These are phyloP conservation scores for Aspergillus sp. DNA, from an alignment of 2,329 filamentous ascomycete genomes.

Conservation along the genomic window DNA sequence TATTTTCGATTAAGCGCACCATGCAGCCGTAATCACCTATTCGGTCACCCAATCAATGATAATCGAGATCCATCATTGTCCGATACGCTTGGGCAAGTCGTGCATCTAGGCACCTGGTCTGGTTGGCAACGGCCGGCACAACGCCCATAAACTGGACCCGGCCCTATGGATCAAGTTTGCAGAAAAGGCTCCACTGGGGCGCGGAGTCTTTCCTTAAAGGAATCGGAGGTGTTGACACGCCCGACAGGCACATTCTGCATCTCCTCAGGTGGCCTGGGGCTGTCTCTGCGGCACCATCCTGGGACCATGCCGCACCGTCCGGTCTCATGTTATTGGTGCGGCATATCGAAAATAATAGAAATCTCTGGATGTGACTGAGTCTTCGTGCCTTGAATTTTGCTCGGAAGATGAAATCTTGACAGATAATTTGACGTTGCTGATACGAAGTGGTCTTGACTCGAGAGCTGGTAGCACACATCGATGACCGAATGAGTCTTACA, in stretches of 20 bases:
- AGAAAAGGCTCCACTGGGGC: neutral
- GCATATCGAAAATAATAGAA: constrained; percentile 11
- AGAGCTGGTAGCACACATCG: constrained; percentile 20
- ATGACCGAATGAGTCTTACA: constrained; percentile 14
- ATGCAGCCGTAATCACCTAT: neutral
- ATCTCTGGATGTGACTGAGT: constrained; percentile 14
- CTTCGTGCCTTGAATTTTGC: constrained; percentile 5
- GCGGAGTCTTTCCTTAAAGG: neutral
- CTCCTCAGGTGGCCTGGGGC: constrained; percentile 11
- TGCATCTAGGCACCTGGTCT: constrained; percentile 17
- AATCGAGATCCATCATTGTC: constrained; percentile 1
- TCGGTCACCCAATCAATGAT: neutral
- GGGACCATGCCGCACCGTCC: constrained; percentile 15
- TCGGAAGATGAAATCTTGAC: constrained; percentile 6
- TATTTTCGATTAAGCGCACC: constrained; percentile 18
- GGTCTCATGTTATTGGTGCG: constrained; percentile 20
- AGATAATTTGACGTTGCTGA: constrained; percentile 17
- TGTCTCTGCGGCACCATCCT: constrained; percentile 19
- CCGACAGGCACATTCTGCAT: constrained; percentile 13
- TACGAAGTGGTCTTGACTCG: constrained; percentile 20
- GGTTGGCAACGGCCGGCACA: constrained; percentile 19
- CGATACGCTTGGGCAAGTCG: constrained; percentile 14
- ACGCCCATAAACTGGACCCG: constrained; percentile 14
- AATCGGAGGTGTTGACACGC: constrained; percentile 7
- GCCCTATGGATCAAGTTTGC: constrained; percentile 16